Percentiles rank a stretch among this genome's conserved stretches.
Conservation (phyloP, 441 rosid species). For the Euphorbia celastroides region DNA sequence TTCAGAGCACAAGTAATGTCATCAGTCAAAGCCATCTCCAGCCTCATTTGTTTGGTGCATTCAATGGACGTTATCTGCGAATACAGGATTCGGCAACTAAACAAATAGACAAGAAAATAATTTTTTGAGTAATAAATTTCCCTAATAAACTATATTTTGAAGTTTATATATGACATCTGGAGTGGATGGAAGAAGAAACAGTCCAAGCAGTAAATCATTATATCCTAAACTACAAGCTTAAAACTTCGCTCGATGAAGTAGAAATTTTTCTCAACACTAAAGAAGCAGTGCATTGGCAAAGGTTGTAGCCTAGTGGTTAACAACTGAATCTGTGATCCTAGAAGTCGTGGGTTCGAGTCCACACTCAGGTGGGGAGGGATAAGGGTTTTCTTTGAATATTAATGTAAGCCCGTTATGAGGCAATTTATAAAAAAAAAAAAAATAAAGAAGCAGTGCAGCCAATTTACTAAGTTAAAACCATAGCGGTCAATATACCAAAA, state of each 20-base stretch:
- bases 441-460: no score
- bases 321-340: no score
- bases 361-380: no score
- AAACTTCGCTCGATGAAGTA: not conserved
- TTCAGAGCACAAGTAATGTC: constrained; percentile 41
- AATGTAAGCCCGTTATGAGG: no score
- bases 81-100: constrained; percentile 4
- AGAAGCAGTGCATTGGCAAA: no score
- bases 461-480: not conserved
- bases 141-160: not conserved
- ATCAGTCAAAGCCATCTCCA: constrained; percentile 23
- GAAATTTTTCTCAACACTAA: not conserved
- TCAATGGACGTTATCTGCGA: constrained; percentile 38
- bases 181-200: not conserved
- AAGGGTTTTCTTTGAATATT: no score
- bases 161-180: not conserved
- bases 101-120: not conserved
- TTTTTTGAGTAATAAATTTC: not conserved
- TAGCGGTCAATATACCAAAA: not conserved
- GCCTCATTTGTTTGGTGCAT: constrained; percentile 34
- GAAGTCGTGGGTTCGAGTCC: no score
- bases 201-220: not conserved
- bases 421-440: no score
- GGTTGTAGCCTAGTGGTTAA: no score
- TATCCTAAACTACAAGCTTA: not conserved